A percentile compares a stretch with the other conserved stretches of the same genome.
These are phyloP conservation scores for Tetraselmis chui DNA, from an alignment of 139 green algal genomes.

Conservation along the genomic window DNA sequence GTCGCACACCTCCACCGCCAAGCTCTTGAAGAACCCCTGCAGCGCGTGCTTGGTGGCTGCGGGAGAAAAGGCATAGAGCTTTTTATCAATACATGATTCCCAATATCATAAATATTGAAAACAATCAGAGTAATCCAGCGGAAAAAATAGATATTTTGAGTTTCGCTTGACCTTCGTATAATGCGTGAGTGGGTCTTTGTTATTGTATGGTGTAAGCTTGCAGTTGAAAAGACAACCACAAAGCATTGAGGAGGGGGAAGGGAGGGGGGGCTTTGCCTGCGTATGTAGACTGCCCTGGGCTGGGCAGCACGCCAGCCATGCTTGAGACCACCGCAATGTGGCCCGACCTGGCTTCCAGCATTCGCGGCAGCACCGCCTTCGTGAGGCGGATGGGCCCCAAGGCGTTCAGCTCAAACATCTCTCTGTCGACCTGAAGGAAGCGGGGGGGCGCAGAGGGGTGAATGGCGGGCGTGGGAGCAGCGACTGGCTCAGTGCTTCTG, in stretches of 20 bases:
- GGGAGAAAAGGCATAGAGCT: neutral
- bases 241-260: no score
- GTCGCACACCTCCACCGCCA: conserved; percentile 10
- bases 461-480: no score
- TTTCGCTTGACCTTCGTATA: neutral
- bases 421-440: conserved; percentile 2
- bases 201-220: neutral
- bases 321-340: conserved; percentile 2
- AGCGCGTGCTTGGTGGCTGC: conserved; percentile 4
- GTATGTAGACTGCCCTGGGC: conserved; percentile 13
- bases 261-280: conserved; percentile 2
- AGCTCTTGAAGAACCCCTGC: conserved; percentile 1
- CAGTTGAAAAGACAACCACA: no score
- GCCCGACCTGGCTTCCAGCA: conserved; percentile 5
- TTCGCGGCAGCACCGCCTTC: conserved; percentile 6
- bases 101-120: no score
- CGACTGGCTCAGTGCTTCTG: no score
- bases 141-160: neutral
- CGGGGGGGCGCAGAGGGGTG: neutral
- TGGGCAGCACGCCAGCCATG: conserved; percentile 7
- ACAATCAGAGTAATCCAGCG: no score
- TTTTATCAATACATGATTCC: no score
- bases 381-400: conserved; percentile 11
- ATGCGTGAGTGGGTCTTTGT: neutral
- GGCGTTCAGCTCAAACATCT: conserved; percentile 17